Base-by-base conservation (phyloP, 176 grass and related monocot genomes). In the Eremochloa ophiuroides region DNA sequence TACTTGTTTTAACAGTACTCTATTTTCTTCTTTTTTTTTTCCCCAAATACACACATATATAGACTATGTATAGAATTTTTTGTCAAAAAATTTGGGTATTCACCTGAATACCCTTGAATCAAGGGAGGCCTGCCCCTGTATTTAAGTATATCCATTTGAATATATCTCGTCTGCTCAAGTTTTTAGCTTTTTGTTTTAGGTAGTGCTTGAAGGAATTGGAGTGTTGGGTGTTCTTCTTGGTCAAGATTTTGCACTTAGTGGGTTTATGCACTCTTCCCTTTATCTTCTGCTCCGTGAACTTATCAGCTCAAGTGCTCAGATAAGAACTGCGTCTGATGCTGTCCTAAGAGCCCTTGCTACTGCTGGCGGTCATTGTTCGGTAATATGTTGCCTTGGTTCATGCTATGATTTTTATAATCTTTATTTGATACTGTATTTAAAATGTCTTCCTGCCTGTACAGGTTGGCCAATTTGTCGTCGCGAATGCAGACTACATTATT, bases 161-260 rank as follows among this genome's bases (percentile, higher is more conserved):
- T 63, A 43, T 88, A 69, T 76, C 10, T 80, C 56, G 23, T 60
- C 70, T 71, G 17, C 56, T 80, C 9, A 85, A 76, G 31, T 58
- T 67, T 61, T 83, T 73, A 74, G 23, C 20, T 74, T 43, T 20
- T 34, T 40, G n/a, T 47, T 82, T 78, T 88, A 98, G 95, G 84
- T 98, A 50, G 93, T 93, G 69, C 83, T 98, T 83, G 95, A 98
- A 72, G 95, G 95, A 79, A 91, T 98, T 88, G 95, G 95, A 56
- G 68, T 95, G 75, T 93, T 93, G 75, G 86, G 92, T 78, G 80
- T 86, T 46, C 71, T 95, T 84, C 91, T 98, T 71, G 86, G 86
- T 75, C 87, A 87, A 86, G 92, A 93, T 89, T 98, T 98, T 89
- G 86, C 84, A 39, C 27, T 69, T 20, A 95, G 90, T 95, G 95